Percentiles rank a stretch among this genome's conserved stretches.
Conservation (phyloP, 2,329 filamentous ascomycete genomes). For the Colletotrichum camelliae region DNA sequence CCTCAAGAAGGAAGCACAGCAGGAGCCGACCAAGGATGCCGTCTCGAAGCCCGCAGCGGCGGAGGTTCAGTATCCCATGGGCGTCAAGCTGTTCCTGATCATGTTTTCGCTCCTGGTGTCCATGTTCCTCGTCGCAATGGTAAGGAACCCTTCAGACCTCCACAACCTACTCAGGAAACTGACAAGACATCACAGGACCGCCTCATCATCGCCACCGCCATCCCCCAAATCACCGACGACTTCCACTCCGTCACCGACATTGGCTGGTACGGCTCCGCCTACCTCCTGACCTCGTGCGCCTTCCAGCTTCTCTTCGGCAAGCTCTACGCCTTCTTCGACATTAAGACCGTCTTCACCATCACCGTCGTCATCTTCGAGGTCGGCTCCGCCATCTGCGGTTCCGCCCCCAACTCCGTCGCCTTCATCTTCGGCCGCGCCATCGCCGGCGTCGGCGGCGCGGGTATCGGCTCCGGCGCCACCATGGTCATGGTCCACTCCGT, state of each 20-base stretch:
- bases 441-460: constrained; percentile 39
- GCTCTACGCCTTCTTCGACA: constrained; percentile 30
- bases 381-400: constrained; percentile 36
- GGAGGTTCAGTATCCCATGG: constrained; percentile 6
- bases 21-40: background rate
- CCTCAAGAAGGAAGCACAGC: background rate
- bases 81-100: constrained; percentile 25
- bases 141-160: background rate
- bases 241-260: constrained; percentile 32
- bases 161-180: background rate
- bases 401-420: constrained; percentile 33
- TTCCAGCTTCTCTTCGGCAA: constrained; percentile 36
- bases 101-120: constrained; percentile 13
- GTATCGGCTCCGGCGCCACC: constrained; percentile 39
- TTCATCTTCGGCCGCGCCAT: constrained; percentile 44
- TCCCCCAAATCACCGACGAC: constrained; percentile 36
- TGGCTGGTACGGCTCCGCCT: constrained; percentile 34
- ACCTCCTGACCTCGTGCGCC: constrained; percentile 32
- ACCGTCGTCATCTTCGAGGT: constrained; percentile 31
- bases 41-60: background rate
- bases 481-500: constrained; percentile 34
- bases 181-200: constrained; percentile 23
- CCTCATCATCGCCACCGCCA: constrained; percentile 46
- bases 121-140: constrained; percentile 23
- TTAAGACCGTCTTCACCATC: constrained; percentile 31